Evolutionary conservation across 352 stramenopile genomes (phyloP).

Genomic region (Elongisporangium anandrum): DNA sequence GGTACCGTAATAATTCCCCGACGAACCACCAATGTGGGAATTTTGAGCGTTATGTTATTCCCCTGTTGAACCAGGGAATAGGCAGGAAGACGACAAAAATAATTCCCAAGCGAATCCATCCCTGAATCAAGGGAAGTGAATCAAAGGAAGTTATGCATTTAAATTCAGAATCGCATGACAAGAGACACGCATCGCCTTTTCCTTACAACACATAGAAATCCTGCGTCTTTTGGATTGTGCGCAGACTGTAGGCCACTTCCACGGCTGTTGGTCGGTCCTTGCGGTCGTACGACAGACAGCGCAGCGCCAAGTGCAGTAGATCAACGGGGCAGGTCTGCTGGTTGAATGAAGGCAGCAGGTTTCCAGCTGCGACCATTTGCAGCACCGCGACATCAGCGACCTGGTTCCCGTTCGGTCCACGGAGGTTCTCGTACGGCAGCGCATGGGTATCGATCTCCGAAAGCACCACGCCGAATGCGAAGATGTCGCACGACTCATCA

Average conservation of each 20-base stretch:
- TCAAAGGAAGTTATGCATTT: background rate
- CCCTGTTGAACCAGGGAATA: too few species aligned
- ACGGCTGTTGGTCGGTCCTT: slow-evolving; percentile 37
- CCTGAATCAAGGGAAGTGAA: too few species aligned
- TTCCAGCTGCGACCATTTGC: slow-evolving; percentile 43
- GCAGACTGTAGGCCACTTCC: slow-evolving; percentile 43
- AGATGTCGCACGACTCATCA: slow-evolving; percentile 46
- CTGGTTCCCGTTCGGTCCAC: slow-evolving; percentile 17
- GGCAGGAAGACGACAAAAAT: too few species aligned
- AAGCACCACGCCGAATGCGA: slow-evolving; percentile 42
- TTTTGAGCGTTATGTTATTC: too few species aligned
- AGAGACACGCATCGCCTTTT: background rate
- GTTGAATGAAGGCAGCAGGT: slow-evolving; percentile 35
- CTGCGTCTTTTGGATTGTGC: slow-evolving; percentile 30
- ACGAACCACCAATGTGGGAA: too few species aligned
- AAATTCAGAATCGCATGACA: slow-evolving; percentile 1
- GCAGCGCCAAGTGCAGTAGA: slow-evolving; percentile 28
- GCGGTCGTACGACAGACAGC: slow-evolving; percentile 34
- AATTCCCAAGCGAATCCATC: too few species aligned
- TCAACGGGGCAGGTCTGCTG: slow-evolving; percentile 26
- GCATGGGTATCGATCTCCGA: slow-evolving; percentile 59
- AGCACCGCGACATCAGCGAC: slow-evolving; percentile 44
- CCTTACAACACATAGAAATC: slow-evolving; percentile 16
- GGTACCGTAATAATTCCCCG: too few species aligned
- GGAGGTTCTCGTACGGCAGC: slow-evolving; percentile 43